These are phyloP conservation scores for Xylariales sp. DNA, from an alignment of 2,329 filamentous ascomycete genomes.

Conservation along the genomic window DNA sequence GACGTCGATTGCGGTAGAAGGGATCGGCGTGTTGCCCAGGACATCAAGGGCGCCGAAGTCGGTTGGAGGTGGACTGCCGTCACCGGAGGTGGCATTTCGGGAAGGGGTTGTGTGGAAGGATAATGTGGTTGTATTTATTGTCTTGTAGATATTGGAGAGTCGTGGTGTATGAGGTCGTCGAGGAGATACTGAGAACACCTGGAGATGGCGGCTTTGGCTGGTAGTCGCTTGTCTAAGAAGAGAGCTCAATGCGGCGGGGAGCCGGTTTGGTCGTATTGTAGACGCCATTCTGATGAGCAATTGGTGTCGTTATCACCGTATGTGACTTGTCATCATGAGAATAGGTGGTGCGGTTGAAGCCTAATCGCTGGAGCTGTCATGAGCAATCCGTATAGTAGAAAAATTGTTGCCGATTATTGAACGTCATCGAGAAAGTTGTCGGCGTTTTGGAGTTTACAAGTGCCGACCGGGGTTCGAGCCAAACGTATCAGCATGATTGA, in stretches of 20 bases:
- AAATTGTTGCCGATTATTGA: too few species aligned
- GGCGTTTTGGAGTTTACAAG: too few species aligned
- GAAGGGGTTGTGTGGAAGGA: conserved; percentile 3
- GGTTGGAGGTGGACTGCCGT: conserved; percentile 32
- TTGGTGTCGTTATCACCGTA: not conserved
- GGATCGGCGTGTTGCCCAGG: conserved; percentile 67
- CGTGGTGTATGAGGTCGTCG: too few species aligned
- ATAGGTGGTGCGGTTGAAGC: not conserved
- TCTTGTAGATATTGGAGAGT: not conserved
- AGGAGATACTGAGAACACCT: too few species aligned
- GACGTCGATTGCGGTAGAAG: conserved; percentile 78
- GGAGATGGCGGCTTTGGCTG: too few species aligned
- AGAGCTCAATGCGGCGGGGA: conserved; percentile 1
- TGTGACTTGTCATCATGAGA: conserved; percentile 1
- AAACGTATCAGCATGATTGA: too few species aligned
- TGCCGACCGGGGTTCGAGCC: too few species aligned
- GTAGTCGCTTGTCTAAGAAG: not conserved
- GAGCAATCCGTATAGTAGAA: too few species aligned
- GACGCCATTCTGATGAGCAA: conserved; percentile 2
- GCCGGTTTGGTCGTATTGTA: conserved; percentile 1
- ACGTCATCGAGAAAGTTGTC: too few species aligned
- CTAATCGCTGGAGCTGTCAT: too few species aligned
- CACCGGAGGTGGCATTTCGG: not conserved
- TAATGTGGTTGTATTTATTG: not conserved
- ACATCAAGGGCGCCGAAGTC: conserved; percentile 78